Conservation (phyloP, 2,329 filamentous ascomycete species). For the Pyricularia grisea region DNA sequence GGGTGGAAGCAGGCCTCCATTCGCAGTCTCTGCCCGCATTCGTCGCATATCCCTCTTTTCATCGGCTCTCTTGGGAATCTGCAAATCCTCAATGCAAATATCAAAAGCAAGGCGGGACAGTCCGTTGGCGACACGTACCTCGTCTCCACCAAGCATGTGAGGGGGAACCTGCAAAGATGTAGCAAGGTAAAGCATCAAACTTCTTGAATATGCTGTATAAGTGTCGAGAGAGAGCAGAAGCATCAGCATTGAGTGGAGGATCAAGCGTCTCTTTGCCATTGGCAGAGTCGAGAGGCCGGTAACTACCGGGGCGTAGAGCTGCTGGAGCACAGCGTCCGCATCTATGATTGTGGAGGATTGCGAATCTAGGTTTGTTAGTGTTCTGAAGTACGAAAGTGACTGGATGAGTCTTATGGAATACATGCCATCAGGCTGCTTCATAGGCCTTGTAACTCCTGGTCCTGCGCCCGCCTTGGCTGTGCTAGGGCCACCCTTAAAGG, state of each 20-base stretch:
- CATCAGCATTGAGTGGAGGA: slow-evolving; percentile 65
- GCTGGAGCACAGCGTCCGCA: slow-evolving; percentile 35
- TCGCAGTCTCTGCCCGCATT: slow-evolving; percentile 57
- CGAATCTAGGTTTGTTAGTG: background rate
- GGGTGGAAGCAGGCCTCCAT: slow-evolving; percentile 30
- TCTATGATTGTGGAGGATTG: slow-evolving; percentile 14
- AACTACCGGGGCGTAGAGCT: slow-evolving; percentile 47
- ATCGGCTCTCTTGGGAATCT: slow-evolving; percentile 49
- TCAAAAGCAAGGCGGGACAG: slow-evolving; percentile 64
- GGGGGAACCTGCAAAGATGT: slow-evolving; percentile 62
- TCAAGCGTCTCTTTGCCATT: slow-evolving; percentile 51
- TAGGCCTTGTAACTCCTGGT: background rate
- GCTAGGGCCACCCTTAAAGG: background rate
- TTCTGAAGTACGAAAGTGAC: background rate
- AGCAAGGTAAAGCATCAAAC: slow-evolving; percentile 60
- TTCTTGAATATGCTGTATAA: slow-evolving; percentile 65
- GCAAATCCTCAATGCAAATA: slow-evolving; percentile 55
- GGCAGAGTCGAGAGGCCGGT: slow-evolving; percentile 52
- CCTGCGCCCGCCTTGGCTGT: background rate
- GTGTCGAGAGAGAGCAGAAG: slow-evolving; percentile 68
- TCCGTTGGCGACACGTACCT: slow-evolving; percentile 64
- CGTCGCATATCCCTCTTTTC: slow-evolving; percentile 55
- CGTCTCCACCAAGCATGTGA: slow-evolving; percentile 56
- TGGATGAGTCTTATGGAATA: slow-evolving; percentile 3
- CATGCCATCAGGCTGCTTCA: background rate